Base-by-base conservation (phyloP, 345 rosid species). In the Raphanus raphanistrum region DNA sequence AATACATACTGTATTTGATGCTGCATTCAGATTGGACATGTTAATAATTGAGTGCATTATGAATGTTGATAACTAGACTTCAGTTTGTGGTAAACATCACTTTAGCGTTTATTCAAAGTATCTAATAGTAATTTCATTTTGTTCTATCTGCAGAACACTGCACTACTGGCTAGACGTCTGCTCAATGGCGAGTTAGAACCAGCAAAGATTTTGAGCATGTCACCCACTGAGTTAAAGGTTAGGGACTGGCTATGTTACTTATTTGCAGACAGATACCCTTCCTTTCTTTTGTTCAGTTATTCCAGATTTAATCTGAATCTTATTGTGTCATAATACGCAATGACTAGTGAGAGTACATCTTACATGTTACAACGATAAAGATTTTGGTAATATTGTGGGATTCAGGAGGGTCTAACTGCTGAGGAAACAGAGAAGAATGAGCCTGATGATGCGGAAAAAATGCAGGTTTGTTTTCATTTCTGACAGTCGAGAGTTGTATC, bases 161-260 rank as follows among this genome's bases (percentile, higher is more conserved):
- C 85, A 43, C 28, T 87, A 58, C 89, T 96, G 61, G 94, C 99
- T 31, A 79, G 80, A 2, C 91, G 99, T 13, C 84, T 96, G 12
- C 86, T 96, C 38, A 96, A 86, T 79, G 88, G 91, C 72, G 97
- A 93, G 83, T 76, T 93, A 80, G 87, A 87, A 70, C 96, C 99
- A 61, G 78, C 86, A 10, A 89, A 88, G 84, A 89, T 96, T 78
- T 80, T 93, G 80, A 86, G 83, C 77, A 96, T 96, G 99, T 85
- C 95, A 35, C 98, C 98, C 36, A 86, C 70, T 75, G 98, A 96
- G 75, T 83, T 96, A 78, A 96, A 93, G 93, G 99, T 93, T 66
- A 32, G 57, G 9, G 36, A 26, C 59, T 28, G 59, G n/a, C 66
- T 38, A 12, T 68, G 15, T 63, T 61, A 72, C 26, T 7, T 25